phyloP scores from a whole-genome alignment of 1,284 basidiomycete species.

The Caloboletus inedulis region DNA sequence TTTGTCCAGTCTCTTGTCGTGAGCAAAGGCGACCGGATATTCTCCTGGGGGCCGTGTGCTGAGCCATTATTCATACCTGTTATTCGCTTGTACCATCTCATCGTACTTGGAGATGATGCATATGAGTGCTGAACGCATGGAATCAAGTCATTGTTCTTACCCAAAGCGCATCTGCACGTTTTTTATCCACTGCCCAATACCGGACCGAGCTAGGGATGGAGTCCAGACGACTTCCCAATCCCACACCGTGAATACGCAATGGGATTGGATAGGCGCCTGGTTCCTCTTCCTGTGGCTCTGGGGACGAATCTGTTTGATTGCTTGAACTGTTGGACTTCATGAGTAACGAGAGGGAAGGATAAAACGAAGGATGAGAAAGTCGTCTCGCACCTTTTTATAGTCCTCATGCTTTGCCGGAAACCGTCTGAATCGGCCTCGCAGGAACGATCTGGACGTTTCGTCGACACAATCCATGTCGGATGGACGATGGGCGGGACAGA shows the following conservation, averaged over 20 bases:
- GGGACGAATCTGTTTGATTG: too few species aligned
- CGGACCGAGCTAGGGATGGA: constrained; percentile 4
- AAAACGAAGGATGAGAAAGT: too few species aligned
- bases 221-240: constrained; percentile 21
- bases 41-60: constrained; percentile 8
- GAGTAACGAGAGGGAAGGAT: too few species aligned
- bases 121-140: neutral
- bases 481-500: too few species aligned
- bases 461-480: too few species aligned
- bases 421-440: too few species aligned
- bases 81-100: constrained; percentile 5
- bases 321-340: too few species aligned
- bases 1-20: constrained; percentile 3
- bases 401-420: too few species aligned
- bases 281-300: constrained; percentile 7
- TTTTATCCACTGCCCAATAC: constrained; percentile 15
- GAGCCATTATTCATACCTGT: constrained; percentile 19
- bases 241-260: neutral
- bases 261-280: constrained; percentile 23
- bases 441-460: too few species aligned
- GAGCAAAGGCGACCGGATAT: constrained; percentile 15
- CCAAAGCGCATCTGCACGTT: constrained; percentile 2
- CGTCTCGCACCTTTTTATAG: too few species aligned
- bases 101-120: constrained; percentile 6
- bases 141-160: constrained; percentile 8